Evolutionary conservation across 2,329 filamentous ascomycete genomes (phyloP).

Genomic region (Hymenoscyphus occultus): DNA sequence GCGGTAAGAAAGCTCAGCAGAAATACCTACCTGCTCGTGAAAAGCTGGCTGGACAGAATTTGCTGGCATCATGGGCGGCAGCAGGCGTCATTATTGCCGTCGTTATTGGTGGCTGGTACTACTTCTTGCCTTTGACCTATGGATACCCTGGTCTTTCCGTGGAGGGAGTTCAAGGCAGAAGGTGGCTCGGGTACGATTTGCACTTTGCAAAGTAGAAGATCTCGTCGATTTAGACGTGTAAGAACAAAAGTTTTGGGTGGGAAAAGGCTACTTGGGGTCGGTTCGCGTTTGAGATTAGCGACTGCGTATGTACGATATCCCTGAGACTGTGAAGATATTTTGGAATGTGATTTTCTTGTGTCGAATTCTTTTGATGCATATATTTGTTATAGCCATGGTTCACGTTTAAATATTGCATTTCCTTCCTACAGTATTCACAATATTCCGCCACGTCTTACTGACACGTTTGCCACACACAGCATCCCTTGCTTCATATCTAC

Average conservation of each 20-base stretch:
- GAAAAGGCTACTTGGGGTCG: constrained; percentile 9
- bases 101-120: constrained; percentile 78
- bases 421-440: no score
- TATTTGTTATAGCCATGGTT: neutral
- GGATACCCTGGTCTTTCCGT: constrained; percentile 85
- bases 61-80: constrained; percentile 77
- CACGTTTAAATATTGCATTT: no score
- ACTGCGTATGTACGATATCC: constrained; percentile 25
- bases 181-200: constrained; percentile 96
- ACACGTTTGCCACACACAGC: no score
- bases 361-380: neutral
- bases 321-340: constrained; percentile 4
- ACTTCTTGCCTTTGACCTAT: constrained; percentile 93
- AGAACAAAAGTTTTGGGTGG: constrained; percentile 9
- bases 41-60: constrained; percentile 74
- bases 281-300: constrained; percentile 23
- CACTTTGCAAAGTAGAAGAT: constrained; percentile 85
- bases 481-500: neutral
- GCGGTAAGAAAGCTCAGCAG: constrained; percentile 49
- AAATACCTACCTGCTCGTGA: constrained; percentile 76
- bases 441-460: no score
- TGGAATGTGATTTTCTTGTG: constrained; percentile 11
- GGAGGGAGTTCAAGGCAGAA: constrained; percentile 74
- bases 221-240: constrained; percentile 13
- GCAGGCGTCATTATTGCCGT: constrained; percentile 64